Conservation (phyloP, 2,329 filamentous ascomycete genomes). For the Colletotrichum spaethianum region DNA sequence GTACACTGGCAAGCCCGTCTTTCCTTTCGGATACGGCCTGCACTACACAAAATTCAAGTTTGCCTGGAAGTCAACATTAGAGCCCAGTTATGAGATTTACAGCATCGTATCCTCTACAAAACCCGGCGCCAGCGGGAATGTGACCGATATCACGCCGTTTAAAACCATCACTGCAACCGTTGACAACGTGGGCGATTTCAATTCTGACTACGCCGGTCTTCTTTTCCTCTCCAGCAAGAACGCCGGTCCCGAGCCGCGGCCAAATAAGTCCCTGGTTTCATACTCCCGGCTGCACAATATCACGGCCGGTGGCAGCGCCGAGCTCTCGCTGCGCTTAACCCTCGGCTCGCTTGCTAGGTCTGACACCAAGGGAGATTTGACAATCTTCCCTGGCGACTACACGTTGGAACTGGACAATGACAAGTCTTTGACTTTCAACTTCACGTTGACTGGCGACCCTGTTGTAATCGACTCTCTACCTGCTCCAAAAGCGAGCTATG, state of each 20-base stretch:
- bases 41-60: neutral
- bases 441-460: neutral
- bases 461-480: neutral
- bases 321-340: neutral
- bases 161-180: neutral
- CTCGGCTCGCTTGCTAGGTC: neutral
- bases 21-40: neutral
- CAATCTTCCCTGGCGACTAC: slow-evolving; percentile 17
- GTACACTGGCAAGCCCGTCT: neutral
- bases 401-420: slow-evolving; percentile 1
- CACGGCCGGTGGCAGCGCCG: neutral
- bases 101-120: neutral
- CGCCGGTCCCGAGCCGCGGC: neutral
- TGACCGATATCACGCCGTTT: neutral
- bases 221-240: neutral
- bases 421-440: neutral
- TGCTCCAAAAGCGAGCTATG: neutral
- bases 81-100: neutral
- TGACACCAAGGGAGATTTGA: slow-evolving; percentile 19
- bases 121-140: neutral
- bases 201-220: neutral
- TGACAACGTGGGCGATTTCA: neutral
- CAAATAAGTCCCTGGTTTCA: neutral
- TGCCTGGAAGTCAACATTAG: neutral
- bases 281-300: neutral